phyloP scores from a whole-genome alignment of 345 rosid species.

The Melaleuca alternifolia region DNA sequence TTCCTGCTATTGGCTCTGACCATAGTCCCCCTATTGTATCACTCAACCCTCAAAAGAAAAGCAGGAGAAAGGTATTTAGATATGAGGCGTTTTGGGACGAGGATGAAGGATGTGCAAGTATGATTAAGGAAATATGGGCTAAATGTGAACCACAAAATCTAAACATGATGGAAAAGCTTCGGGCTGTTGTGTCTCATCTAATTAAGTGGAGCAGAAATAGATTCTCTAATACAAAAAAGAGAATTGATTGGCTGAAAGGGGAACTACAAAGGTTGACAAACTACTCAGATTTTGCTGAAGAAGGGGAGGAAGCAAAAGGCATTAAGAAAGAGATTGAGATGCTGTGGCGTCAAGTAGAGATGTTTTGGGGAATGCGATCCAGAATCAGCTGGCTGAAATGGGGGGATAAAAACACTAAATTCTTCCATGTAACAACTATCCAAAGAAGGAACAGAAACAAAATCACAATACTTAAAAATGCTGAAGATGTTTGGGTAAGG shows the following conservation, averaged over 20 bases:
- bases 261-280: not conserved
- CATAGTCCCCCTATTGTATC: not conserved
- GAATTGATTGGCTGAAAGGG: not conserved
- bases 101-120: fast-evolving
- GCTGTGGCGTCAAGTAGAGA: fast-evolving
- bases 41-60: no score
- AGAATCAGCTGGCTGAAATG: fast-evolving
- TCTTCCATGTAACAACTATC: not conserved
- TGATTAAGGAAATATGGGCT: fast-evolving
- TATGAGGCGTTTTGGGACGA: fast-evolving
- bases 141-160: fast-evolving
- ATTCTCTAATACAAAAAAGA: not conserved
- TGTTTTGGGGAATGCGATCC: not conserved
- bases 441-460: fast-evolving
- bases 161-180: not conserved
- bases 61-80: no score
- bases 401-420: not conserved
- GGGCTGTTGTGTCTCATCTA: fast-evolving
- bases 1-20: fast-evolving
- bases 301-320: not conserved
- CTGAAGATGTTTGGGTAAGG: fast-evolving
- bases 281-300: no score
- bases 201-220: not conserved
- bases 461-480: not conserved
- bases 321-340: no score